A percentile compares a stretch with the other conserved stretches of the same genome.
These are phyloP conservation scores for Globisporangium orthogonon DNA, from an alignment of 352 stramenopile genomes.

Conservation along the genomic window DNA sequence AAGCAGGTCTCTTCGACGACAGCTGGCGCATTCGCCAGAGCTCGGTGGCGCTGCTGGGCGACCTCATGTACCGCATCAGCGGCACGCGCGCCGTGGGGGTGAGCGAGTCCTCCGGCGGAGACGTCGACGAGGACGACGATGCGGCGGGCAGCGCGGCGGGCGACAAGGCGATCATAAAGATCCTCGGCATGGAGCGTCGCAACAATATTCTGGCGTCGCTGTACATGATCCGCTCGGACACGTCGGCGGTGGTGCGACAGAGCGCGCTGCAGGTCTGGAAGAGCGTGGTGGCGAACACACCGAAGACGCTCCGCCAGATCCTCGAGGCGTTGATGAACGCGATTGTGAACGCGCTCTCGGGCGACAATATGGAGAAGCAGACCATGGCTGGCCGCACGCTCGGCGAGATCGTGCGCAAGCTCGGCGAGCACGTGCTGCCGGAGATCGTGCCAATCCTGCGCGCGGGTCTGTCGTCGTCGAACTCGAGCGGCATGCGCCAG, in stretches of 20 bases:
- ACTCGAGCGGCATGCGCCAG: conserved; percentile 71
- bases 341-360: conserved; percentile 94
- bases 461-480: conserved; percentile 80
- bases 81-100: conserved; percentile 91
- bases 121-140: conserved; percentile 86
- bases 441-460: conserved; percentile 98
- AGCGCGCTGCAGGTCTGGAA: conserved; percentile 98
- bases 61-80: conserved; percentile 96
- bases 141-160: conserved; percentile 73
- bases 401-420: conserved; percentile 98
- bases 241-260: conserved; percentile 94
- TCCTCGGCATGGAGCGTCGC: conserved; percentile 91
- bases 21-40: conserved; percentile 98
- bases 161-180: conserved; percentile 84
- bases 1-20: conserved; percentile 95
- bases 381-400: conserved; percentile 91
- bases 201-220: conserved; percentile 96
- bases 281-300: conserved; percentile 97
- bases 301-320: conserved; percentile 96
- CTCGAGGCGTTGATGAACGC: conserved; percentile 94
- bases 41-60: conserved; percentile 94
- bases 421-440: conserved; percentile 98
- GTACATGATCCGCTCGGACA: conserved; percentile 98
- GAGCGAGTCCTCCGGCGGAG: conserved; percentile 34
- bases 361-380: conserved; percentile 85